These are phyloP conservation scores for Backusella macrospora DNA, from an alignment of 192 early-diverging fungal species.

Conservation along the genomic window DNA sequence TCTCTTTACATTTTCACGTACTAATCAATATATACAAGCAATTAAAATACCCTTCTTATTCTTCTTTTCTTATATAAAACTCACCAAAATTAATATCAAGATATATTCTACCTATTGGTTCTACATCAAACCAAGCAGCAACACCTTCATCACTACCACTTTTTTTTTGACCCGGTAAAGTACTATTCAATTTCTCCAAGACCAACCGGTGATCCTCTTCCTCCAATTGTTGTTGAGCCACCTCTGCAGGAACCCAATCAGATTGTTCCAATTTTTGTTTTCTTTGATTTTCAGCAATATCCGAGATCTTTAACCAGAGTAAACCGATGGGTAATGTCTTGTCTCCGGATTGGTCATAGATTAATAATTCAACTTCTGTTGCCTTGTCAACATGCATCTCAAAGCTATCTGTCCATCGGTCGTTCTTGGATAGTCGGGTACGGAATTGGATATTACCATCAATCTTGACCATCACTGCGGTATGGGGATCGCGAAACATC, in stretches of 20 bases:
- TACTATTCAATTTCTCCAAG: not conserved
- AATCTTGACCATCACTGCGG: slow-evolving; percentile 78
- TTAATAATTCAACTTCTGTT: slow-evolving; percentile 86
- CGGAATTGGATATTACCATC: slow-evolving; percentile 79
- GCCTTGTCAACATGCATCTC: slow-evolving; percentile 87
- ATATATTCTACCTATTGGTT: slow-evolving; percentile 87
- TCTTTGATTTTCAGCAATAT: slow-evolving; percentile 84
- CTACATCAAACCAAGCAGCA: slow-evolving; percentile 85
- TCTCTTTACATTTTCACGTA: slow-evolving; percentile 39
- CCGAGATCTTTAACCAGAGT: slow-evolving; percentile 92
- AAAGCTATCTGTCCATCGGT: slow-evolving; percentile 84
- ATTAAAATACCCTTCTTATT: too few relatives aligned
- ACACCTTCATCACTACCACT: slow-evolving; percentile 46
- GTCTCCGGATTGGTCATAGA: slow-evolving; percentile 73
- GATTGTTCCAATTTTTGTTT: slow-evolving; percentile 63
- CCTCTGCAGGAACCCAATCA: slow-evolving; percentile 53
- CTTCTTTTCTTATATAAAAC: too few relatives aligned
- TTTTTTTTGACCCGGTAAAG: not conserved
- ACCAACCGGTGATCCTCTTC: not conserved
- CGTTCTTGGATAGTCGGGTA: slow-evolving; percentile 63
- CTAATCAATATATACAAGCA: not conserved
- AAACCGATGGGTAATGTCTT: slow-evolving; percentile 69
- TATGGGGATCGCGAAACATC: slow-evolving; percentile 62
- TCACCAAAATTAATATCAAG: slow-evolving; percentile 85
- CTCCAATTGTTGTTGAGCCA: slow-evolving; percentile 31